Conservation (phyloP, 306 rosid genomes). For the Geum urbanum region DNA sequence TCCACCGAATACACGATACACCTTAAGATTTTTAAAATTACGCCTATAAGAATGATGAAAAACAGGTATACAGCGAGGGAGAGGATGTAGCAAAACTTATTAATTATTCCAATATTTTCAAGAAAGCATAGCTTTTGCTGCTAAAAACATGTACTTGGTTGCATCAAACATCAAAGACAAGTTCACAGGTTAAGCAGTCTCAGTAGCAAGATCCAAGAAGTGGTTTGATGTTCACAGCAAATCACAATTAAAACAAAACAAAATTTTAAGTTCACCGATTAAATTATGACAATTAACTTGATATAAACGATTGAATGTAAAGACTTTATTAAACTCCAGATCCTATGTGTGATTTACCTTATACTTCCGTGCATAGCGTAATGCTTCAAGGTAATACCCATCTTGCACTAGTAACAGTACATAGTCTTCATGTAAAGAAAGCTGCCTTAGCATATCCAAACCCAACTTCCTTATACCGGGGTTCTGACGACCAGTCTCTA, state of each 20-base stretch:
- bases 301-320: background rate
- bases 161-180: background rate
- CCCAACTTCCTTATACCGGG: constrained; percentile 79
- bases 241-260: background rate
- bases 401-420: constrained; percentile 77
- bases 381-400: constrained; percentile 87
- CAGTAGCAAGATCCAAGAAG: background rate
- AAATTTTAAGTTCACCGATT: no score
- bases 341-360: constrained; percentile 45
- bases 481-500: constrained; percentile 81
- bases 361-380: constrained; percentile 72
- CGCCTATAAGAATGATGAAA: background rate
- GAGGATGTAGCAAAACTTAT: background rate
- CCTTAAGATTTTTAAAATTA: no score
- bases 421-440: constrained; percentile 86
- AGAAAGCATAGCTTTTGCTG: background rate
- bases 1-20: no score
- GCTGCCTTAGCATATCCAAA: constrained; percentile 88
- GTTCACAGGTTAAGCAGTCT: background rate
- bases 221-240: background rate
- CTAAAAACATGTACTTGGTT: background rate
- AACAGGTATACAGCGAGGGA: background rate
- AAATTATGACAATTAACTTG: background rate
- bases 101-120: background rate
- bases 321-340: background rate